Base-by-base conservation (phyloP, 768 basidiomycete species). In the Wakefieldia striispora region DNA sequence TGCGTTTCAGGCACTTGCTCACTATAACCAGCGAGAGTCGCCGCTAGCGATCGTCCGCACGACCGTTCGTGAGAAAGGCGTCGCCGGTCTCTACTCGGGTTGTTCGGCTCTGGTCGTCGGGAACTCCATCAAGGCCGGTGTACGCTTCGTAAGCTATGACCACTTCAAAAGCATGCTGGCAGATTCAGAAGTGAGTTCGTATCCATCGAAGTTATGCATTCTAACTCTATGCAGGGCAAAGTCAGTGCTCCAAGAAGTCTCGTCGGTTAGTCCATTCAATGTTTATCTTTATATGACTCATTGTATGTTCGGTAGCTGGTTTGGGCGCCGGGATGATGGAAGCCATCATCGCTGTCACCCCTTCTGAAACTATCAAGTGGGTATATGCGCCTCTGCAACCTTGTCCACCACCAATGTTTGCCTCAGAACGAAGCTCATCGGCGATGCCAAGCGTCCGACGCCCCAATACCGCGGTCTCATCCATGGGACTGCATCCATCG, bases 301-400 rank as follows among this genome's bases (percentile, higher is more conserved):
- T 41, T 6, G 7, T 14, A 44, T 43, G 8, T 17, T 29, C 4
- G 21, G 9, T 59, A 83, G 88, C 89, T 51, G 88, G 89, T 26
- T 71, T 91, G 11, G 86, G 87, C 26, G 95, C 95, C 2, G 95
- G 95, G 4, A 82, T 93, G 83, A 86, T 76, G 61, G 95, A 98
- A 68, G 92, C 95, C 1, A 65, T 97, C 19, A 82, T 97, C 48
- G 95, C 95, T 2, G 95, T 99, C 3, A 98, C 95, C 0, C 95
- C 95, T 3, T 94, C 91, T 12, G 95, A 99, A 68, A 98, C 95
- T 0, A 97, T 98, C 76, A 99, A 99, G 95, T 95, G 41, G 36
- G 88, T 69, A 2, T 35, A 2, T 3, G 10, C 24, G 6, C 11
- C 16, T 19, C 7, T 16, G 6, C 9, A 14, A 16, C 6, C 10